Base-by-base conservation (phyloP, 2,329 filamentous ascomycete species). In the Akanthomyces muscarius region DNA sequence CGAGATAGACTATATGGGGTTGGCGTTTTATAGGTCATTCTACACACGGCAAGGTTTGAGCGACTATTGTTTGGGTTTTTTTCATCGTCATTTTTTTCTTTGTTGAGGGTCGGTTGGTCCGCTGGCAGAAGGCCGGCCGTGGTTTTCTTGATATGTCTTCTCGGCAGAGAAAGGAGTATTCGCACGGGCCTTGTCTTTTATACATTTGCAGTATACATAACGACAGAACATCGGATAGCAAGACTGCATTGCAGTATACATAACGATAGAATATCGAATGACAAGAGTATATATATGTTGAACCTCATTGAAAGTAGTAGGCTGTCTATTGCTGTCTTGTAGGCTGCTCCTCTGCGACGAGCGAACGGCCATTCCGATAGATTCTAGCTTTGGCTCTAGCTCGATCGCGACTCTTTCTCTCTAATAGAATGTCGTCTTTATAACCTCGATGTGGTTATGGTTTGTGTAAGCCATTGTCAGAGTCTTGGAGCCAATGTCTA, bases 1-100 rank as follows among this genome's bases (percentile, higher is more conserved):
- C 18, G 48, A 11, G 42, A 55, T 30, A 21, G 13, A 30, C 7
- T 30, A 41, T n/a, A 44, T 41, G 59, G 28, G 59, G 51, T 48
- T 47, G 59, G 59, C 59, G 59, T 62, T 61, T 50, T 55, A 54
- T 10, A 51, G 51, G 51, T 33, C 36, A 51, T 60, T 52, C 18
- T 60, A 47, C 30, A 18, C 30, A 60, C 30, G 28, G 36, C 25
- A 60, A 23, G 30, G 25, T 8, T 5, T 50, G 44, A 54, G 58
- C 58, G 50, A 61, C 45, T 59, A 30, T 47, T 30, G 41, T 38
- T 52, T 13, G 14, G 14, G 18, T 25, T 52, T 44, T 28, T 8
- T 16, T 11, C 23, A 16, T 25, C 21, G 21, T 47, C 47, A 61
- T 36, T 7, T 25, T 54, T 53, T 61, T 47, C 21, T 38, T 33